A percentile compares a stretch with the other conserved stretches of the same genome.
Conservation (phyloP, 495 filamentous ascomycete genomes). For the Pseudomonodictys pantanalensis region DNA sequence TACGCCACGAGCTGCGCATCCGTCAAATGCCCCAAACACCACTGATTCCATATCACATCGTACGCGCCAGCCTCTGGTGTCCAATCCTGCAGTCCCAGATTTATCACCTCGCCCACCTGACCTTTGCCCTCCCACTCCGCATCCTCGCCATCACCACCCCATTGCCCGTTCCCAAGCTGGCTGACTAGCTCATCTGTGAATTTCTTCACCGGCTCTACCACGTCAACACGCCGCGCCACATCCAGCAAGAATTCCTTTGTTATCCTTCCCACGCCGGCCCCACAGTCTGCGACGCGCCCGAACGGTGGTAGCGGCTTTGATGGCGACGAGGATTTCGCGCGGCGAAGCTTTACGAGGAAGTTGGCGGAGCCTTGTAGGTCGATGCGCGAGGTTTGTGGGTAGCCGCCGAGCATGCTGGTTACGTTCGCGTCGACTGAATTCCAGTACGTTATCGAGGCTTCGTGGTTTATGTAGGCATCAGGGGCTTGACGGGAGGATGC, state of each 20-base stretch:
- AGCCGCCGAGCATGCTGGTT: slow-evolving; percentile 83
- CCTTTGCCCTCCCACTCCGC: not conserved
- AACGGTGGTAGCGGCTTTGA: slow-evolving; percentile 34
- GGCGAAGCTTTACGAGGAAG: slow-evolving; percentile 74
- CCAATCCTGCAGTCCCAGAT: slow-evolving; percentile 76
- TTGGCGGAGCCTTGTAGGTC: slow-evolving; percentile 74
- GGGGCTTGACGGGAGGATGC: not conserved
- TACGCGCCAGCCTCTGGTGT: slow-evolving; percentile 54
- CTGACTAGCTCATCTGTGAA: slow-evolving; percentile 44
- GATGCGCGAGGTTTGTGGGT: slow-evolving; percentile 66
- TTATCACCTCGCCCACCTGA: slow-evolving; percentile 61
- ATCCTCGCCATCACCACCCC: not conserved
- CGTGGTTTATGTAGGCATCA: slow-evolving; percentile 53
- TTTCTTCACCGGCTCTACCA: slow-evolving; percentile 59
- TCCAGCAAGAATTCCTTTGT: slow-evolving; percentile 56
- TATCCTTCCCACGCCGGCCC: slow-evolving; percentile 62
- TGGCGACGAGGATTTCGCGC: slow-evolving; percentile 15
- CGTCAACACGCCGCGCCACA: slow-evolving; percentile 54
- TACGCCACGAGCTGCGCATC: slow-evolving; percentile 71
- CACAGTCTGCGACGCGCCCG: slow-evolving; percentile 54
- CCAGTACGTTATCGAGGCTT: slow-evolving; percentile 67
- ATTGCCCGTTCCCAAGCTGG: not conserved
- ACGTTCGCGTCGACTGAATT: slow-evolving; percentile 63
- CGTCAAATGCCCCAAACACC: slow-evolving; percentile 90
- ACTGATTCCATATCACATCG: slow-evolving; percentile 73